phyloP scores from a whole-genome alignment of 2,329 filamentous ascomycete genomes.

The Epichloe gansuensis region DNA sequence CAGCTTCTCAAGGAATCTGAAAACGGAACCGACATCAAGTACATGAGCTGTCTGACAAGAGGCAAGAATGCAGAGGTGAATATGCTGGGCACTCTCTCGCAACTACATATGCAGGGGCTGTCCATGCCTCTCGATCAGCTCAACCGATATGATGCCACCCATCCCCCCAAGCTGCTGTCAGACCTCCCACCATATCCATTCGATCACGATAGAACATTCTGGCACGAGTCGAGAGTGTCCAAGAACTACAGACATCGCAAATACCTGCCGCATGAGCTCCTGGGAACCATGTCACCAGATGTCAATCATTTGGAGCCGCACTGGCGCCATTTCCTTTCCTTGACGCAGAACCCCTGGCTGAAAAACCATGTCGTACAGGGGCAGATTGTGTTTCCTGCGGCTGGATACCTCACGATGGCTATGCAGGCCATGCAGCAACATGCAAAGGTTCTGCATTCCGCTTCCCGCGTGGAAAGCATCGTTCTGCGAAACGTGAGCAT shows the following conservation, averaged over 20 bases:
- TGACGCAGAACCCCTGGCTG: conserved; percentile 19
- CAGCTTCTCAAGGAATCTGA: background rate
- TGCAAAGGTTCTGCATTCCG: too few species aligned
- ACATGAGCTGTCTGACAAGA: too few species aligned
- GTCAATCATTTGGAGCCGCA: conserved; percentile 7
- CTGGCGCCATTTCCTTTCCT: conserved; percentile 7
- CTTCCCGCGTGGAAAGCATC: too few species aligned
- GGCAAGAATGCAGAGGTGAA: too few species aligned
- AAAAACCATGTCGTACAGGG: conserved; percentile 20
- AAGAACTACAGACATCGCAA: conserved; percentile 5
- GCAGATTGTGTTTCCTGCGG: conserved; percentile 23
- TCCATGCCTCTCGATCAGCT: too few species aligned
- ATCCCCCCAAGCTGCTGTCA: background rate
- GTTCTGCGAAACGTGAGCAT: too few species aligned
- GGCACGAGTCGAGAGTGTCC: conserved; percentile 12
- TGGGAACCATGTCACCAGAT: conserved; percentile 7
- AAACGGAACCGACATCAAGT: too few species aligned
- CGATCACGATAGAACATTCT: conserved; percentile 12
- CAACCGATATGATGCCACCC: too few species aligned
- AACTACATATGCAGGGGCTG: too few species aligned
- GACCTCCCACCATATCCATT: conserved; percentile 13
- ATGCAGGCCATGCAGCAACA: background rate
- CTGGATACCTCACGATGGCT: conserved; percentile 23
- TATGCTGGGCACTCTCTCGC: too few species aligned
- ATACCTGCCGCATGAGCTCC: conserved; percentile 5